These are phyloP conservation scores for Spatholobus suberectus DNA, from an alignment of 306 rosid genomes.

Conservation along the genomic window DNA sequence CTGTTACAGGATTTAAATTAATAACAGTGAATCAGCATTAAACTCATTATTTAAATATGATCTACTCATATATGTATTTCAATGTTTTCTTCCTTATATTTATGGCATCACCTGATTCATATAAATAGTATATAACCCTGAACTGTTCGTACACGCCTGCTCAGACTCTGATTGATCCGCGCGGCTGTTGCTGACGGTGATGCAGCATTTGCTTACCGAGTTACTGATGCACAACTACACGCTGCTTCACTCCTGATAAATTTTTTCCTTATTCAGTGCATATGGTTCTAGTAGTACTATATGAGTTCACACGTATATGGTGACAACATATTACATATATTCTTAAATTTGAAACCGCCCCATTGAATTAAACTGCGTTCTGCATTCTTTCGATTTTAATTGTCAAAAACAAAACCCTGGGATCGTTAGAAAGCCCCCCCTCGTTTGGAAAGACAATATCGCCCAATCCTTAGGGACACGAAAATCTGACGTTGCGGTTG, in stretches of 20 bases:
- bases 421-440: not conserved
- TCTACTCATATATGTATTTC: not conserved
- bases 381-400: not conserved
- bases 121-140: not conserved
- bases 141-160: not conserved
- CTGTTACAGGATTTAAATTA: not conserved
- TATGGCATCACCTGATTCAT: conserved; percentile 2
- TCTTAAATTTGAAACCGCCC: conserved; percentile 20
- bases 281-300: not conserved
- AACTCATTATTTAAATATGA: not conserved
- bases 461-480: not conserved
- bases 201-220: not conserved
- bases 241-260: not conserved
- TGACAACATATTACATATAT: not conserved
- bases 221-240: not conserved
- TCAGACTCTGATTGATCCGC: not conserved
- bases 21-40: not conserved
- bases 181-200: not conserved
- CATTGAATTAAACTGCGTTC: not conserved
- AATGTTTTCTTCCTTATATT: not conserved
- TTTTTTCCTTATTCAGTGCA: not conserved
- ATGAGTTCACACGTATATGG: not conserved
- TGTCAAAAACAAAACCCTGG: not conserved
- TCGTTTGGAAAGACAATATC: not conserved
- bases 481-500: not conserved